A percentile compares a stretch with the other conserved stretches of the same genome.
Evolutionary conservation across 2,329 filamentous ascomycete species (phyloP).

Genomic region (Emericellopsis cladophorae): DNA sequence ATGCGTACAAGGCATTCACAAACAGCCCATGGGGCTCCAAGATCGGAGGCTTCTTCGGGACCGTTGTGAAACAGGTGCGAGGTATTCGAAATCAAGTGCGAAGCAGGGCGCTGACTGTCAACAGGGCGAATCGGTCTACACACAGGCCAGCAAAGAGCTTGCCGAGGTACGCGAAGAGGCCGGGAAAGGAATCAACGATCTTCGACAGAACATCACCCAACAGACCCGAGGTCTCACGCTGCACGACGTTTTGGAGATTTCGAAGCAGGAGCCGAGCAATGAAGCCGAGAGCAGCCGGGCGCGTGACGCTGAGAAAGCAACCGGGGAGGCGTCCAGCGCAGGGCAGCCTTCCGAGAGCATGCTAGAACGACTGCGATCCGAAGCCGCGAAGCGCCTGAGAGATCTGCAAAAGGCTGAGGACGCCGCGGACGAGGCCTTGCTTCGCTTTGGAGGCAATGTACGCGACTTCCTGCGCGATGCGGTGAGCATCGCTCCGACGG

Average conservation of each 20-base stretch:
- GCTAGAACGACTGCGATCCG: constrained; percentile 60
- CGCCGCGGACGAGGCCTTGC: constrained; percentile 85
- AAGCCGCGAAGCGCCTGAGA: constrained; percentile 73
- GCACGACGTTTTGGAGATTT: constrained; percentile 25
- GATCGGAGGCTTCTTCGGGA: constrained; percentile 80
- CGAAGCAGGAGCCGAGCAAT: constrained; percentile 17
- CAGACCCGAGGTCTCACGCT: constrained; percentile 65
- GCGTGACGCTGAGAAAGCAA: constrained; percentile 18
- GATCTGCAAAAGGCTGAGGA: constrained; percentile 89
- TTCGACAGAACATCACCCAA: constrained; percentile 54
- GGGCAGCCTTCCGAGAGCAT: constrained; percentile 44
- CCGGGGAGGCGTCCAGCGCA: constrained; percentile 24
- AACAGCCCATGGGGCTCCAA: constrained; percentile 81
- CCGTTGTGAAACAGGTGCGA: constrained; percentile 79
- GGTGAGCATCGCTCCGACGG: constrained; percentile 71
- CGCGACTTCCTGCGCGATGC: constrained; percentile 84
- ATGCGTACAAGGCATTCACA: constrained; percentile 89
- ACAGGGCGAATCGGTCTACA: constrained; percentile 70
- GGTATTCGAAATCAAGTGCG: too few relatives aligned
- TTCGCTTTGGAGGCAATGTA: constrained; percentile 84
- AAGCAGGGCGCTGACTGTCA: too few relatives aligned
- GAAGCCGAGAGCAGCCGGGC: constrained; percentile 15
- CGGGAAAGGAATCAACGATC: constrained; percentile 61
- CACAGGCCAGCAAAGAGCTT: constrained; percentile 62
- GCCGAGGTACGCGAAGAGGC: constrained; percentile 70